Conservation (phyloP, 1,284 basidiomycete genomes). For the Tausonia pullulans region DNA sequence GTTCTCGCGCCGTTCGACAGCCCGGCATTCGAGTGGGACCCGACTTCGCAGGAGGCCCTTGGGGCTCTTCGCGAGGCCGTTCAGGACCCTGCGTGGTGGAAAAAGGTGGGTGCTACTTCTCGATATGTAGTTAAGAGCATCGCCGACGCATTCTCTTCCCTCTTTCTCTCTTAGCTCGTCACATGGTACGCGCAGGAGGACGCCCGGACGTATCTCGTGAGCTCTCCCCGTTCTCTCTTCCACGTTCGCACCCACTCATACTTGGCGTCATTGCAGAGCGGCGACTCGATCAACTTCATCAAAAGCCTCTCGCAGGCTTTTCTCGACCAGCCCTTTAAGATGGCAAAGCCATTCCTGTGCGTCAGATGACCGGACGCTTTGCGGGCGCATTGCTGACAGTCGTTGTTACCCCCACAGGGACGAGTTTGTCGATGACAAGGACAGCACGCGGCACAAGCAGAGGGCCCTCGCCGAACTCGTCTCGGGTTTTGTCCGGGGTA, state of each 20-base stretch:
- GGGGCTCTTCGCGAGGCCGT: constrained; percentile 30
- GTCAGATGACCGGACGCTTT: no score
- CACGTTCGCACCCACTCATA: constrained; percentile 9
- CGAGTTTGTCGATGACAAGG: constrained; percentile 29
- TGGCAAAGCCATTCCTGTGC: not conserved
- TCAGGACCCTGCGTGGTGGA: constrained; percentile 49
- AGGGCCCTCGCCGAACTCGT: constrained; percentile 80
- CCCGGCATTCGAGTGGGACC: constrained; percentile 55
- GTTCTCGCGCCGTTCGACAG: constrained; percentile 40
- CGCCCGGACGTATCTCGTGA: constrained; percentile 21
- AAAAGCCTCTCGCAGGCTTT: constrained; percentile 41
- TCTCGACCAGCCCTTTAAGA: constrained; percentile 13
- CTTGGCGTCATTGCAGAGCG: not conserved
- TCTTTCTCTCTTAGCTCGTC: constrained; percentile 18
- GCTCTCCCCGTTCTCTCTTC: not conserved
- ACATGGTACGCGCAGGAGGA: constrained; percentile 34
- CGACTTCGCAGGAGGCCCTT: constrained; percentile 49
- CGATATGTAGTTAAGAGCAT: no score
- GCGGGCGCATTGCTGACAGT: no score
- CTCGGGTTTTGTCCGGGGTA: constrained; percentile 61
- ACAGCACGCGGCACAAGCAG: constrained; percentile 75
- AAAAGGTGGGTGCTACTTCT: not conserved
- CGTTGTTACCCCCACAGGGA: constrained; percentile 19
- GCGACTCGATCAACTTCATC: constrained; percentile 35
- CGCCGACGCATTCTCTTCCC: not conserved